Percentiles rank a stretch among this genome's conserved stretches.
phyloP scores from a whole-genome alignment of 805 yeast genomes.

The Wickerhamomyces bisporus region DNA sequence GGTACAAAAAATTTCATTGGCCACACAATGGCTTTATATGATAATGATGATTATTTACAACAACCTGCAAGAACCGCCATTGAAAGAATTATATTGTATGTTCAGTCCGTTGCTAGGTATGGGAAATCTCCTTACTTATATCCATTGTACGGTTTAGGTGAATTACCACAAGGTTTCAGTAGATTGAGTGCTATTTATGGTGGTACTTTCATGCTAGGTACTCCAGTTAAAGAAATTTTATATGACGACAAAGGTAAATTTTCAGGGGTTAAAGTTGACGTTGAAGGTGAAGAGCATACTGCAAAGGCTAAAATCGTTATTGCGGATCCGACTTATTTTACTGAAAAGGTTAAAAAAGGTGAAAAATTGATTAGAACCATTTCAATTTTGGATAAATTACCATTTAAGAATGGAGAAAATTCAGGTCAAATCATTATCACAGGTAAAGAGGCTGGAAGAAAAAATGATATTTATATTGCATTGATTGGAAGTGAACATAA shows the following conservation, averaged over 20 bases:
- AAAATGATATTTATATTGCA: constrained; percentile 92
- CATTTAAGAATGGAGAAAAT: constrained; percentile 75
- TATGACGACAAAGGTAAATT: constrained; percentile 71
- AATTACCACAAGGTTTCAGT: constrained; percentile 98
- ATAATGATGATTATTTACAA: constrained; percentile 82
- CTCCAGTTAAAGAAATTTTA: constrained; percentile 86
- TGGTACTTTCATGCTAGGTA: constrained; percentile 97
- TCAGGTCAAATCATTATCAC: constrained; percentile 94
- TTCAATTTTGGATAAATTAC: constrained; percentile 83
- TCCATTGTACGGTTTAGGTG: constrained; percentile 95
- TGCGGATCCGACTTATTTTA: constrained; percentile 98
- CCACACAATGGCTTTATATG: constrained; percentile 97
- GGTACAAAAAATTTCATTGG: constrained; percentile 97
- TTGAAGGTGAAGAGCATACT: constrained; percentile 52
- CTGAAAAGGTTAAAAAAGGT: constrained; percentile 41
- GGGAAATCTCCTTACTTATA: constrained; percentile 96
- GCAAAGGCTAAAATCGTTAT: constrained; percentile 92
- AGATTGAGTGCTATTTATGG: constrained; percentile 95
- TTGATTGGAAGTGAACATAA: constrained; percentile 84
- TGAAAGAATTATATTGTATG: constrained; percentile 79
- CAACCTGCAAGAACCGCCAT: constrained; percentile 90
- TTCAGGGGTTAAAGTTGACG: constrained; percentile 79
- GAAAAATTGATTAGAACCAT: constrained; percentile 42
- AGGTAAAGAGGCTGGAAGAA: constrained; percentile 89
- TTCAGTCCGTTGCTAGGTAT: constrained; percentile 86